Evolutionary conservation across 1,139 yeast genomes (phyloP), one percentile per base, ranked within the genome.

Genomic region (Lodderomyces beijingensis): DNA sequence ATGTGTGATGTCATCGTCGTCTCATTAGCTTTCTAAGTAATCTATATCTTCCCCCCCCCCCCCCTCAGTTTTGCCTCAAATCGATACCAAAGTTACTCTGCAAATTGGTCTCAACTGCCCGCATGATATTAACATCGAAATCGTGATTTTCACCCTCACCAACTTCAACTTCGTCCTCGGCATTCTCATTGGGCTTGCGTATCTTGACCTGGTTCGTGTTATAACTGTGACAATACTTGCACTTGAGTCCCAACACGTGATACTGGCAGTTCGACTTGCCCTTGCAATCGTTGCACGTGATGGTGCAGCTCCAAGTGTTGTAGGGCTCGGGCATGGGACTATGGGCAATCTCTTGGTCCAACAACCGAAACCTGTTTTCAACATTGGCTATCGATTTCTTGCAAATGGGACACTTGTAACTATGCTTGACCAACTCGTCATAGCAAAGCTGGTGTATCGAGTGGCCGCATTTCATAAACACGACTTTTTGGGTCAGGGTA

Each of bases 381-480:
- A 89, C 88, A 57, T 87, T 86, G 25, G 83, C 70, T 28, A 89
- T 76, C 0, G 95, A 81, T 44, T 85, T 78, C 34, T 86, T 80
- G 53, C 97, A 89, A 2, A 87, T 71, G 1, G 97, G 97, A 55
- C 97, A 89, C 53, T 85, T 85, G 64, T 86, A 88, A 14, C 86
- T 77, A 50, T 84, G 87, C 44, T 78, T 73, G 13, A 87, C 76
- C 53, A 84, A 78, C 45, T 85, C 91, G 39, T 79, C 79, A 52
- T 79, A 88, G 53, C 97, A 89, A 21, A 59, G 54, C 51, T 87
- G 88, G 58, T 89, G 97, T 40, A 89, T 88, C 31, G 95, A 86
- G 58, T 89, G 97, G 3, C 96, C 96, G 57, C 97, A 89, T 32
- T 77, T 74, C 96, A 89, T 87, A 55, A 88, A 87, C 12, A 87